These are phyloP conservation scores for Mycena haematopus DNA, from an alignment of 768 basidiomycete genomes.

Conservation along the genomic window DNA sequence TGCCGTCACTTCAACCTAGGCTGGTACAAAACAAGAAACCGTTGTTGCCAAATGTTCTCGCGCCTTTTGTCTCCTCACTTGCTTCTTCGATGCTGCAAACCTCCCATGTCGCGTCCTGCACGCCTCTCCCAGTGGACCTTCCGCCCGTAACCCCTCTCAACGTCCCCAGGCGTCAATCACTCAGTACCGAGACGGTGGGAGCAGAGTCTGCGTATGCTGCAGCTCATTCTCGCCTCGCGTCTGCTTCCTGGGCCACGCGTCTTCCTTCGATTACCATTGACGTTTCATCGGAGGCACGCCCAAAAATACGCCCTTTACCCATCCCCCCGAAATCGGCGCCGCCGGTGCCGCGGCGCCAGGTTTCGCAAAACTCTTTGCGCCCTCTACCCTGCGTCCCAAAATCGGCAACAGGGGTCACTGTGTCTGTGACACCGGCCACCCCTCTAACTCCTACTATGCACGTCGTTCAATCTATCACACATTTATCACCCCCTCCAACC, in stretches of 20 bases:
- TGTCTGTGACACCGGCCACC: slow-evolving; percentile 19
- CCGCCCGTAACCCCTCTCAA: slow-evolving; percentile 16
- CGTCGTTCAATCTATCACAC: neutral
- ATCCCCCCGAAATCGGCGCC: slow-evolving; percentile 22
- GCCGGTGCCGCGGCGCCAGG: slow-evolving; percentile 12
- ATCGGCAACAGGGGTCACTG: neutral
- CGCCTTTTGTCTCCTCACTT: neutral
- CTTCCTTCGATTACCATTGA: slow-evolving; percentile 5
- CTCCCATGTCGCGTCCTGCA: neutral
- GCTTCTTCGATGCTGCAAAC: neutral
- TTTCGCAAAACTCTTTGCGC: slow-evolving; percentile 11
- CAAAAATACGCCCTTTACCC: slow-evolving; percentile 27
- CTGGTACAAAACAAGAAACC: slow-evolving; percentile 12
- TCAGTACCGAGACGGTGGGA: neutral
- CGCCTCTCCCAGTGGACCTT: neutral
- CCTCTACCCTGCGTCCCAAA: slow-evolving; percentile 26
- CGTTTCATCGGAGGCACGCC: slow-evolving; percentile 3
- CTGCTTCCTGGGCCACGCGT: slow-evolving; percentile 9
- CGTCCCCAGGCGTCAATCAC: slow-evolving; percentile 8
- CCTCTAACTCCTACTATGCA: slow-evolving; percentile 2
- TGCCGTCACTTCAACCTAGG: neutral
- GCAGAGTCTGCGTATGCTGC: neutral
- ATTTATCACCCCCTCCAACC: slow-evolving; percentile 5
- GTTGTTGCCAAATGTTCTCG: neutral
- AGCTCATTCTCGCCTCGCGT: neutral